These are phyloP conservation scores for Scleroderma bovista DNA, from an alignment of 768 basidiomycete species.

Conservation along the genomic window DNA sequence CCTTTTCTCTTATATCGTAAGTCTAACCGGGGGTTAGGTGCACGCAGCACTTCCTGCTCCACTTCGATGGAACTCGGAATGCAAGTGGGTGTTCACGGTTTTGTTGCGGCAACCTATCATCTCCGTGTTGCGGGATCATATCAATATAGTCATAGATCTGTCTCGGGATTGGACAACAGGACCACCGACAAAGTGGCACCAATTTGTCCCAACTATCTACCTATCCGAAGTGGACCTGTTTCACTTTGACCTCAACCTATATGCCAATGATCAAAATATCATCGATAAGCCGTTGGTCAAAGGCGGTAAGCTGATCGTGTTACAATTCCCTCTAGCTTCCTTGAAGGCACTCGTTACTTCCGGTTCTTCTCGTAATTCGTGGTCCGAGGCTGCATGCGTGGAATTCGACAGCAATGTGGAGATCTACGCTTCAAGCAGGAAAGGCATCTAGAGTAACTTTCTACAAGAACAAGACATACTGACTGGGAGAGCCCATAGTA, in stretches of 20 bases:
- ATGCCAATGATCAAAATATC: conserved; percentile 95
- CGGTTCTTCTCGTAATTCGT: conserved; percentile 36
- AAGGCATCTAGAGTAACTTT: conserved; percentile 57
- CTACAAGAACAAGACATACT: conserved; percentile 62
- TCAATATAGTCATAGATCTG: conserved; percentile 92
- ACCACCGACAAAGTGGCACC: conserved; percentile 71
- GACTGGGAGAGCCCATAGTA: conserved; percentile 59
- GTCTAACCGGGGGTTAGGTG: conserved; percentile 36
- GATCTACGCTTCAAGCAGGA: conserved; percentile 57
- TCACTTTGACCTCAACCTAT: conserved; percentile 73
- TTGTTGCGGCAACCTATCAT: conserved; percentile 67
- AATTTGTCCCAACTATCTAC: conserved; percentile 83
- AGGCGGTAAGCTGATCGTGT: conserved; percentile 58
- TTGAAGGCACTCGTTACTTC: conserved; percentile 47
- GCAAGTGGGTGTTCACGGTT: conserved; percentile 76
- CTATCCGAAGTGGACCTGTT: conserved; percentile 61
- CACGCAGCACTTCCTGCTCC: conserved; percentile 75
- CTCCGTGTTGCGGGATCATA: conserved; percentile 84
- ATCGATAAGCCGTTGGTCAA: conserved; percentile 78
- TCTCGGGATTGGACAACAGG: conserved; percentile 88
- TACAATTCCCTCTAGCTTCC: conserved; percentile 48
- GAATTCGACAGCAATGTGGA: conserved; percentile 57
- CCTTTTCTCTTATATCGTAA: conserved; percentile 11
- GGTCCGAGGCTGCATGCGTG: conserved; percentile 63
- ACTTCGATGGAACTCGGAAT: conserved; percentile 72